Conservation (phyloP, 495 filamentous ascomycete genomes). For the Penicillium cosmopolitanum region DNA sequence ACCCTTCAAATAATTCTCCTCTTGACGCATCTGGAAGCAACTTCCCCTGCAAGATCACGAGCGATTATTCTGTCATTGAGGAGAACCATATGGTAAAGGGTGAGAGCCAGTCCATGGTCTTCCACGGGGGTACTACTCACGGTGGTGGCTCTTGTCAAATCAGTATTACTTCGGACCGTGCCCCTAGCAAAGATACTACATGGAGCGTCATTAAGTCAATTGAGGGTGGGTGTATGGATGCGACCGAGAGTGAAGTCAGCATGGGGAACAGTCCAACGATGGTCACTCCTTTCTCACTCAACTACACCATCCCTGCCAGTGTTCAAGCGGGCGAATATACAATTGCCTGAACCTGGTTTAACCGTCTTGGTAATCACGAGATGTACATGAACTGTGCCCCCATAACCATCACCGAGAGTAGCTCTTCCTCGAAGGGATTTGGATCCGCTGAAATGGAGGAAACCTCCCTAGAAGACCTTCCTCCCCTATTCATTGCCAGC, state of each 20-base stretch:
- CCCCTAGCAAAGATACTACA: conserved; percentile 49
- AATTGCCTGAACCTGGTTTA: conserved; percentile 88
- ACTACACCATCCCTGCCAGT: conserved; percentile 46
- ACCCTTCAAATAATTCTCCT: conserved; percentile 59
- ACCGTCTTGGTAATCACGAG: conserved; percentile 79
- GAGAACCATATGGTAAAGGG: conserved; percentile 32
- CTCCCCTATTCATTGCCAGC: conserved; percentile 79
- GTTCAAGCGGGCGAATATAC: conserved; percentile 55
- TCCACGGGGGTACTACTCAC: conserved; percentile 47
- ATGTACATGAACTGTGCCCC: too few relatives aligned
- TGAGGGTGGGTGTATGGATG: conserved; percentile 71
- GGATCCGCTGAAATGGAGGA: background rate
- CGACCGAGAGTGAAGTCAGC: conserved; percentile 35
- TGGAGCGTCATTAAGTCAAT: conserved; percentile 80
- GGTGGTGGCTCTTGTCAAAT: conserved; percentile 86
- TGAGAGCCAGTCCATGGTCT: conserved; percentile 25
- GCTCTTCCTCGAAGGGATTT: conserved; percentile 20
- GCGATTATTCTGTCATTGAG: conserved; percentile 10
- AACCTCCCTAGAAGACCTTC: conserved; percentile 56
- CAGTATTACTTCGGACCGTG: conserved; percentile 70
- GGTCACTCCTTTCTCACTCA: conserved; percentile 29
- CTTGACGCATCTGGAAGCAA: conserved; percentile 59
- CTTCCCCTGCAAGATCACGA: conserved; percentile 71
- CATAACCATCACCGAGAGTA: conserved; percentile 54
- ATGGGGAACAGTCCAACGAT: conserved; percentile 12